Percentiles rank a stretch among this genome's conserved stretches.
These are phyloP conservation scores for Metschnikowia borealis DNA, from an alignment of 805 yeast species.

Conservation along the genomic window DNA sequence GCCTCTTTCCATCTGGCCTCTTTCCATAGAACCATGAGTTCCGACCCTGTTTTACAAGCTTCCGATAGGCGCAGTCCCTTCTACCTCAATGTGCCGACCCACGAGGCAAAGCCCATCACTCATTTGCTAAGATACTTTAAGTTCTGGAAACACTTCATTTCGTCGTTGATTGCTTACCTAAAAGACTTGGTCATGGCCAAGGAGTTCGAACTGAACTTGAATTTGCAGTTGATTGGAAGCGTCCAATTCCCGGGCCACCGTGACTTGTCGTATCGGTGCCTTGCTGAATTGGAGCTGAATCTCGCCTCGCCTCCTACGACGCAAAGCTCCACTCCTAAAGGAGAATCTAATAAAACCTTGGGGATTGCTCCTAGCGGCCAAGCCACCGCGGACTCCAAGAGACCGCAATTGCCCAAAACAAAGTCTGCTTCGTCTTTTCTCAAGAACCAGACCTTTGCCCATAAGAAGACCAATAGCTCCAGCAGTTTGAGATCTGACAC, in stretches of 20 bases:
- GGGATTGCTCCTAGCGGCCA: conserved; percentile 3
- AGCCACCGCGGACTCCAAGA: conserved; percentile 10
- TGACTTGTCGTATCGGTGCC: conserved; percentile 30
- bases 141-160: conserved; percentile 38
- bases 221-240: conserved; percentile 34
- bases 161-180: conserved; percentile 33
- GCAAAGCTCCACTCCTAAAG: conserved; percentile 13
- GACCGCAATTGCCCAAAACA: conserved; percentile 24
- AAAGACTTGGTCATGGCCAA: conserved; percentile 46
- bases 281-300: conserved; percentile 13
- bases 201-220: conserved; percentile 35
- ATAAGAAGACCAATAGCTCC: conserved; percentile 16
- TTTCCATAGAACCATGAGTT: not conserved
- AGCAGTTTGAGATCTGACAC: conserved; percentile 11
- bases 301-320: conserved; percentile 12
- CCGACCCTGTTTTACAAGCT: conserved; percentile 25
- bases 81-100: conserved; percentile 35
- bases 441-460: conserved; percentile 20
- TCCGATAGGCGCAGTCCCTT: conserved; percentile 36
- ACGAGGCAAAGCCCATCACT: conserved; percentile 37
- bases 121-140: conserved; percentile 37
- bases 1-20: not conserved
- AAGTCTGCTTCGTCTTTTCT: conserved; percentile 23
- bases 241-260: conserved; percentile 43
- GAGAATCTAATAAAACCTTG: conserved; percentile 10